Evolutionary conservation across 2,329 filamentous ascomycete species (phyloP).

Genomic region (Sclerotinia trifoliorum): DNA sequence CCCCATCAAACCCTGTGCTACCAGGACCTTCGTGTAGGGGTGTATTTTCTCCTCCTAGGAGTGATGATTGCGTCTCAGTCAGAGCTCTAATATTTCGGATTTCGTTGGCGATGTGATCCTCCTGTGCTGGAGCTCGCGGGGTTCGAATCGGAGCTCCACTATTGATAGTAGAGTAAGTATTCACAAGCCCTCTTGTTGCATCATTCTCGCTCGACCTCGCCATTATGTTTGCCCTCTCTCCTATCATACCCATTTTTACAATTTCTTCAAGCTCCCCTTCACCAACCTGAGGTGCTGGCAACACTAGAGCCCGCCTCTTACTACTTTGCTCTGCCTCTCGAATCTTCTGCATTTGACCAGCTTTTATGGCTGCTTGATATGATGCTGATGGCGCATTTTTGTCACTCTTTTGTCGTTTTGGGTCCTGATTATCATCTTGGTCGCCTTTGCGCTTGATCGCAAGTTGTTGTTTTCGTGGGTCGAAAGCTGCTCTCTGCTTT

Average conservation of each 20-base stretch:
- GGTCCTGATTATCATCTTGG: constrained; percentile 73
- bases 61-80: constrained; percentile 88
- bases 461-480: constrained; percentile 88
- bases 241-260: constrained; percentile 96
- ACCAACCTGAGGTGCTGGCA: constrained; percentile 88
- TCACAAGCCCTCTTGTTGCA: constrained; percentile 79
- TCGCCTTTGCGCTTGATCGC: constrained; percentile 93
- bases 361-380: constrained; percentile 84
- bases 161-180: constrained; percentile 81
- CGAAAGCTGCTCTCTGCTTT: constrained; percentile 77
- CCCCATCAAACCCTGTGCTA: constrained; percentile 86
- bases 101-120: constrained; percentile 95
- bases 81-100: constrained; percentile 89
- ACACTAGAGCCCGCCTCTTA: constrained; percentile 77
- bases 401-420: constrained; percentile 85
- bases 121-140: constrained; percentile 83
- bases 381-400: constrained; percentile 77
- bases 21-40: constrained; percentile 76
- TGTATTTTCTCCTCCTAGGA: constrained; percentile 92
- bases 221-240: constrained; percentile 76
- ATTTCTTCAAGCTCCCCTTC: constrained; percentile 95
- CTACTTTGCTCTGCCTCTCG: constrained; percentile 96
- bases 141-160: constrained; percentile 86
- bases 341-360: constrained; percentile 90
- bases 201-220: constrained; percentile 79